Base-by-base conservation (phyloP, 179 eudicot genomes). In the Actinidia polygama region DNA sequence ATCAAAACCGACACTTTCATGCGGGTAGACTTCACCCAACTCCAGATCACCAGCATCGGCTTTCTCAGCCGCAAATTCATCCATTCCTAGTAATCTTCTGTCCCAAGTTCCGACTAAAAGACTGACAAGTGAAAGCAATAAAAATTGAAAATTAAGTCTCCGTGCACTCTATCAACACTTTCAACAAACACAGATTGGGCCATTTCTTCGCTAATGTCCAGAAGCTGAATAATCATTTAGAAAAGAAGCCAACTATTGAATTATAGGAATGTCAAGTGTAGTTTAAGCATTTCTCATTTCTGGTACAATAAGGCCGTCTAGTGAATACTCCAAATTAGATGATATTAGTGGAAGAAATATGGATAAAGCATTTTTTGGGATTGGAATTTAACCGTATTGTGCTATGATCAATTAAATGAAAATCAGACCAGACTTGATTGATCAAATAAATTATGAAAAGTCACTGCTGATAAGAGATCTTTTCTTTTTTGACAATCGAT, bases 1-100 rank as follows among this genome's bases (percentile, higher is more conserved):
- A 79, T 84, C 84, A 55, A 63, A 75, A n/a, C 84, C 50, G 40
- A 79, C 70, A 68, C 84, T 83, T 80, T 87, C 87, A 16, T 46
- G 67, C 16, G 67, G 14, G 36, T 46, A 55, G 68, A 79, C 72
- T 21, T 74, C 82, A 19, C 67, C 73, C 58, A 80, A 44, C 82
- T 79, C 81, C 3, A 83, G 74, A 80, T 73, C 78, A 64, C 50
- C 82, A 10, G 81, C 54, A 75, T 83, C 83, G 69, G 47, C 50
- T 6, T 14, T 47, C 49, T 40, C 21, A 81, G 68, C 81, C 23
- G 46, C 23, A 55, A 12, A 44, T 51, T 73, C 82, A 76, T 86
- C 86, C 86, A 83, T 83, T 81, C 82, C 84, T 81, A 86, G 78
- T 44, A 49, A 30, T 69, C 50, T 10, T 53, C 4, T 19, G 23